Conservation (phyloP, 164 flowering plant species). For the Protea cynaroides region DNA sequence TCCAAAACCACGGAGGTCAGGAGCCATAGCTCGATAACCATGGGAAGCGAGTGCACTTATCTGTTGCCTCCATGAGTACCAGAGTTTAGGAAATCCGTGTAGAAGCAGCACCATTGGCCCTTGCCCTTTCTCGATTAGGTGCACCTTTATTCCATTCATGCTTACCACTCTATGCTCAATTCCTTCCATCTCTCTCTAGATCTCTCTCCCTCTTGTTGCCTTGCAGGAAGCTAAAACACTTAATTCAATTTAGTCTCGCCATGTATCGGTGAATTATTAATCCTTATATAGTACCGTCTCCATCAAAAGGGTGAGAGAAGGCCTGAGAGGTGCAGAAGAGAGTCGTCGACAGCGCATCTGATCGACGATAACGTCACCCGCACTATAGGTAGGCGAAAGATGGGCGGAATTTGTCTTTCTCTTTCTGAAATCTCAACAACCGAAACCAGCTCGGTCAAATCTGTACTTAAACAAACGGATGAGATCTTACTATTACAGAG, state of each 20-base stretch:
- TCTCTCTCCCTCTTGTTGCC: too few relatives aligned
- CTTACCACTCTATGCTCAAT: slow-evolving; percentile 29
- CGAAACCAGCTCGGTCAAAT: too few relatives aligned
- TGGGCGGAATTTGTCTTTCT: too few relatives aligned
- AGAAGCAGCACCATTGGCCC: slow-evolving; percentile 51
- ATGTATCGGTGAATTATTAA: too few relatives aligned
- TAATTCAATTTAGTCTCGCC: too few relatives aligned
- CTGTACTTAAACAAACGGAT: too few relatives aligned
- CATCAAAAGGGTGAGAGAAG: slow-evolving; percentile 2
- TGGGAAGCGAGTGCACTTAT: slow-evolving; percentile 35
- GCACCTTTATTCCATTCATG: slow-evolving; percentile 52
- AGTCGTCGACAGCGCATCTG: slow-evolving; percentile 28
- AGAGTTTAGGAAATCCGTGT: slow-evolving; percentile 63
- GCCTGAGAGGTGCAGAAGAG: slow-evolving; percentile 4
- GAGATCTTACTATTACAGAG: too few relatives aligned
- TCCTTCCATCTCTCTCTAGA: slow-evolving; percentile 20
- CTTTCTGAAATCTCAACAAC: too few relatives aligned
- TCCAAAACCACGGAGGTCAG: slow-evolving; percentile 77
- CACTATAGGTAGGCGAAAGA: neutral
- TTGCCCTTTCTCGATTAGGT: slow-evolving; percentile 47
- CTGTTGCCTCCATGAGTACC: slow-evolving; percentile 74
- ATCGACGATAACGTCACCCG: slow-evolving; percentile 35
- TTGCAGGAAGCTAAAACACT: too few relatives aligned
- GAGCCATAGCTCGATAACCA: slow-evolving; percentile 58
- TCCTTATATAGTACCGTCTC: too few relatives aligned